Evolutionary conservation across 352 stramenopile species (phyloP), one percentile per base, ranked within the genome.

Genomic region (Saprolegnia diclina): DNA sequence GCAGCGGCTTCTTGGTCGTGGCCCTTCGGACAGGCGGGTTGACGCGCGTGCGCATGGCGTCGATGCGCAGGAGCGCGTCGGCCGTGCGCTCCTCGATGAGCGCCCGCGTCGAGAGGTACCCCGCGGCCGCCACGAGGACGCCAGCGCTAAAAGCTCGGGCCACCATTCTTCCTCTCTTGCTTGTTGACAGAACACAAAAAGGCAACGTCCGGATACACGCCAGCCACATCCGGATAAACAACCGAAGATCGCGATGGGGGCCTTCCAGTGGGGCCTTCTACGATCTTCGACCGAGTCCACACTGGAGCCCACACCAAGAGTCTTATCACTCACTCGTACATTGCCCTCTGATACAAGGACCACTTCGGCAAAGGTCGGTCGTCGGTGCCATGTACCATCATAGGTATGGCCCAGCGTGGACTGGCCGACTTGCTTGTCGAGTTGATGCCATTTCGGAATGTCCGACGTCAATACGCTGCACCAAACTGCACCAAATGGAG

Each of bases 11-110:
- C 56, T 64, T 64, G 19, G n/a, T 61, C 40, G 56, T 64, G 32
- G 46, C 50, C 37, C 50, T 32, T 64, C 56, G 56, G 32, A 64
- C n/a, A 14, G 56, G 56, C 4, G 56, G 56, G 56, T 64, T 64
- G 32, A 64, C 21, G 9, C 56, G 56, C n/a, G 46, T 64, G 56
- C 56, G 56, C 29, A 64, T 46, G 19, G 46, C 56, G 4, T 38
- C 56, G 16, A 64, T 14, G 37, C 56, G 56, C 18, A 64, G 35
- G 18, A 64, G 46, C 13, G 32, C 50, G 35, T 64, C 56, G 5
- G 32, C 56, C 56, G 56, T 64, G n/a, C 56, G 56, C 56, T 46
- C 35, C 32, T 64, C 32, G 18, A 64, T 38, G 18, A 64, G 24
- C 35, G 56, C 32, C 32, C 35, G 56, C 10, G 50, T 13, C 14